Base-by-base conservation (phyloP, 2,329 filamentous ascomycete species). In the Tolypocladium capitatum region DNA sequence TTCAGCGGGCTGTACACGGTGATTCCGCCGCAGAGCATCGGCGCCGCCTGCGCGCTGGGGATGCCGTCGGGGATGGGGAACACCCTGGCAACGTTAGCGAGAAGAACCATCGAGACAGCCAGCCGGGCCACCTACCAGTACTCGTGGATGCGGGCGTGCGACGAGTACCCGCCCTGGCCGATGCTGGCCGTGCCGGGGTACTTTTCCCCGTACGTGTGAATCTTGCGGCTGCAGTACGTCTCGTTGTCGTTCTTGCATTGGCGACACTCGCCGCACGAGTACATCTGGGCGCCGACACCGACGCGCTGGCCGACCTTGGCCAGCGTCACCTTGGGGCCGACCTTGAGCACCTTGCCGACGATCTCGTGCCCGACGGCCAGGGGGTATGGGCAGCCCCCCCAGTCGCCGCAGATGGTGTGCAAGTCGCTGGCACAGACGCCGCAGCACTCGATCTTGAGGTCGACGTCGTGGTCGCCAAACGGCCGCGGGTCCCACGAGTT, bases 381-480 rank as follows among this genome's bases (percentile, higher is more conserved):
- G 42, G 81, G 80, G 47, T 77, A 80, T 36, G 74, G 68, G 53
- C 80, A 76, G 33, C 67, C 70, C 49, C 78, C 81, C 82, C 82
- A 86, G 51, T 82, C 81, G 52, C 81, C 80, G 58, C 65, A 79
- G 61, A 86, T 75, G 50, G 80, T 86, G 67, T 86, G 83, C 43
- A 84, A 70, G 60, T 88, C 83, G 55, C 78, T 83, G 55, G 82
- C 79, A 63, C 84, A 88, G 46, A 88, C 74, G 60, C 86, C 85
- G 60, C 86, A 91, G 61, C 78, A 82, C 55, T 89, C 81, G 58
- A 95, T 83, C 72, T 90, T 84, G 67, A 95, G 79, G 63, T 94
- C 88, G 58, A 95, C 80, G 62, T 95, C 88, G 66, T 86, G 77
- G 63, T 90, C 86, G 54, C 83, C 86, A 63, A 94, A 94, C 18